phyloP scores from a whole-genome alignment of 129 eudicot species.

The Pittosporum tobira region DNA sequence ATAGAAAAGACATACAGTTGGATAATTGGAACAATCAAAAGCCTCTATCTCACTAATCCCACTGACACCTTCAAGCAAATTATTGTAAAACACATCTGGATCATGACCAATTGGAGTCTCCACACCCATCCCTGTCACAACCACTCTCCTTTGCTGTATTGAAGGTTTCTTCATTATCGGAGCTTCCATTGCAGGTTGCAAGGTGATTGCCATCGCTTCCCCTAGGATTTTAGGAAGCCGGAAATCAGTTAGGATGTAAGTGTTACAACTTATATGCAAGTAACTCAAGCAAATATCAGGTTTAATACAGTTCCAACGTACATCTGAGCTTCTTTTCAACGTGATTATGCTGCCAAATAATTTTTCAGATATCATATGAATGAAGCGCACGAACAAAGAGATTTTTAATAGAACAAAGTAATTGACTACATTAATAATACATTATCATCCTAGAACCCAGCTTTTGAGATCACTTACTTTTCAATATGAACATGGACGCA shows the following conservation, averaged over 20 bases:
- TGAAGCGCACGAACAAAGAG: too few species aligned
- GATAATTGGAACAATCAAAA: constrained; percentile 70
- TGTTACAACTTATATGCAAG: too few species aligned
- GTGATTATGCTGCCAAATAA: too few species aligned
- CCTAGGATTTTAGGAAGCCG: constrained; percentile 25
- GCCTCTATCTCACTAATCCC: constrained; percentile 81
- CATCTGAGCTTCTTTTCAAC: too few species aligned
- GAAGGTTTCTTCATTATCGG: constrained; percentile 45
- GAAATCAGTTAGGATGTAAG: neutral
- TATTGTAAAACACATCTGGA: constrained; percentile 57
- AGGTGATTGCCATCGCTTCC: constrained; percentile 55
- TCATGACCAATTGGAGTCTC: constrained; percentile 76
- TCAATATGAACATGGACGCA: too few species aligned
- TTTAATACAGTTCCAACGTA: too few species aligned
- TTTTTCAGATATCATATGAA: too few species aligned
- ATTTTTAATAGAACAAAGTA: too few species aligned
- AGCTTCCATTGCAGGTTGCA: constrained; percentile 52
- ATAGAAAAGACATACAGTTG: constrained; percentile 48
- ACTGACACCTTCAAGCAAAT: constrained; percentile 83
- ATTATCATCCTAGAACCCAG: too few species aligned
- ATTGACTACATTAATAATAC: too few species aligned
- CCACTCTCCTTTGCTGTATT: constrained; percentile 70
- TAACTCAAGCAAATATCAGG: too few species aligned
- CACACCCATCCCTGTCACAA: constrained; percentile 95
- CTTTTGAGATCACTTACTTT: too few species aligned